These are phyloP conservation scores for Colletotrichum destructivum DNA, from an alignment of 2,329 filamentous ascomycete genomes.

Conservation along the genomic window DNA sequence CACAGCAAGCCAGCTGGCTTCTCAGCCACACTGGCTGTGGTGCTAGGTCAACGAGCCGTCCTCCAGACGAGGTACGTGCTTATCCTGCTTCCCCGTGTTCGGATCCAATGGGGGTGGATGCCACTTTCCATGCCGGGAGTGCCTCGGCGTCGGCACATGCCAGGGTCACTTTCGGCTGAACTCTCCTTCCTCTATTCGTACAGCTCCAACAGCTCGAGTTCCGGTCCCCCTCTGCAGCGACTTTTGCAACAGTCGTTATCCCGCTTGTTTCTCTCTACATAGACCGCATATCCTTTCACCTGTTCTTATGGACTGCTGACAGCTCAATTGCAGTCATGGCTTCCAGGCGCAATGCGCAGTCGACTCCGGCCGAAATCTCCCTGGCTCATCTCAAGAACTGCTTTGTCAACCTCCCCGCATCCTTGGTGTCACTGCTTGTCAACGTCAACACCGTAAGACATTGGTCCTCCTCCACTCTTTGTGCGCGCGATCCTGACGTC, in stretches of 20 bases:
- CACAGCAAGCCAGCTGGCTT: no score
- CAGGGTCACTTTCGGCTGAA: constrained; percentile 41
- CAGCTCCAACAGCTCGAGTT: constrained; percentile 31
- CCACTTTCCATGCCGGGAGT: constrained; percentile 38
- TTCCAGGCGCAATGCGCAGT: constrained; percentile 69
- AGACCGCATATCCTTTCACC: constrained; percentile 3
- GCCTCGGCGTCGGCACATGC: constrained; percentile 52
- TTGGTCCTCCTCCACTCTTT: constrained; percentile 15
- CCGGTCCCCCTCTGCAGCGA: constrained; percentile 22
- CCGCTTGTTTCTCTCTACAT: constrained; percentile 7
- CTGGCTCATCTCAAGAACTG: constrained; percentile 93
- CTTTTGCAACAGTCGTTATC: neutral
- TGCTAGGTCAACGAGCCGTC: neutral
- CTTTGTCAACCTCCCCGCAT: constrained; percentile 90
- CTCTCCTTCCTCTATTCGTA: neutral
- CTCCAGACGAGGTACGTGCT: constrained; percentile 22
- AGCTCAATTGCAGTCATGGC: constrained; percentile 55
- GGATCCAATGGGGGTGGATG: constrained; percentile 36
- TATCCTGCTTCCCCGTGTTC: constrained; percentile 36
- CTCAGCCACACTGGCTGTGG: constrained; percentile 4
- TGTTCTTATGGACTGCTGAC: constrained; percentile 16
- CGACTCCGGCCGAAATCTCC: constrained; percentile 85
- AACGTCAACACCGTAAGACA: constrained; percentile 88
- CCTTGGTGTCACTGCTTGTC: constrained; percentile 86
- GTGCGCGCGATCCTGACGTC: neutral